Percentiles rank a stretch among this genome's conserved stretches.
Conservation (phyloP, 2,329 filamentous ascomycete genomes). For the Paecilomyces formosus region DNA sequence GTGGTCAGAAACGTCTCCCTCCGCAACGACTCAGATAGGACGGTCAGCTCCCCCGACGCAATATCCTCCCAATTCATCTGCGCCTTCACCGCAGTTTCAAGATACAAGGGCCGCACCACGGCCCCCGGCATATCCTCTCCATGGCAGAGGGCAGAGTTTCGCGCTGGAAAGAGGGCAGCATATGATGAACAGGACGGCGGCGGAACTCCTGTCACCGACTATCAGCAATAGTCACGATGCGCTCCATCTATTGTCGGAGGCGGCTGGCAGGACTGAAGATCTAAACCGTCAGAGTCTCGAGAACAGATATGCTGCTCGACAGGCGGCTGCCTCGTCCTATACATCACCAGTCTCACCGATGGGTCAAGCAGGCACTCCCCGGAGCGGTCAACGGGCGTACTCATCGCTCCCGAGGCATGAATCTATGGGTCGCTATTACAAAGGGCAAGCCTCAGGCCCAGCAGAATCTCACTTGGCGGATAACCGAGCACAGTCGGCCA, state of each 20-base stretch:
- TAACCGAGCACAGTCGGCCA: constrained; percentile 16
- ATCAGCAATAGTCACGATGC: constrained; percentile 91
- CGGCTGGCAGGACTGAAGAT: constrained; percentile 51
- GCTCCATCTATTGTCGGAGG: constrained; percentile 83
- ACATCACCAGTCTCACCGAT: constrained; percentile 30
- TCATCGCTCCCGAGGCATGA: constrained; percentile 30
- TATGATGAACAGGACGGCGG: constrained; percentile 53
- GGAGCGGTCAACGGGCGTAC: constrained; percentile 26
- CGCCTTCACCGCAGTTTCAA: constrained; percentile 18
- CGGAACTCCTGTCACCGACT: constrained; percentile 54
- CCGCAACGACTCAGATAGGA: constrained; percentile 11
- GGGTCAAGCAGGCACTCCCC: constrained; percentile 25
- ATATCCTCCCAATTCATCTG: constrained; percentile 19
- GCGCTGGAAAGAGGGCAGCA: constrained; percentile 47
- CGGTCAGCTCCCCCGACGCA: constrained; percentile 14
- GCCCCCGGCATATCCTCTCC: constrained; percentile 16
- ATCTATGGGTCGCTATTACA: constrained; percentile 48
- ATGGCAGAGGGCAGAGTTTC: constrained; percentile 18
- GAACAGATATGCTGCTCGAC: constrained; percentile 35
- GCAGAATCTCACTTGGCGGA: constrained; percentile 21
- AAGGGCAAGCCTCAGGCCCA: constrained; percentile 16
- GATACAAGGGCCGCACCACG: constrained; percentile 19
- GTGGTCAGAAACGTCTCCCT: constrained; percentile 22
- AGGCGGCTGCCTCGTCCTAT: constrained; percentile 33
- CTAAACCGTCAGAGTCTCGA: constrained; percentile 41